Base-by-base conservation (phyloP, 495 filamentous ascomycete species). In the Thermothielavioides terrestris region DNA sequence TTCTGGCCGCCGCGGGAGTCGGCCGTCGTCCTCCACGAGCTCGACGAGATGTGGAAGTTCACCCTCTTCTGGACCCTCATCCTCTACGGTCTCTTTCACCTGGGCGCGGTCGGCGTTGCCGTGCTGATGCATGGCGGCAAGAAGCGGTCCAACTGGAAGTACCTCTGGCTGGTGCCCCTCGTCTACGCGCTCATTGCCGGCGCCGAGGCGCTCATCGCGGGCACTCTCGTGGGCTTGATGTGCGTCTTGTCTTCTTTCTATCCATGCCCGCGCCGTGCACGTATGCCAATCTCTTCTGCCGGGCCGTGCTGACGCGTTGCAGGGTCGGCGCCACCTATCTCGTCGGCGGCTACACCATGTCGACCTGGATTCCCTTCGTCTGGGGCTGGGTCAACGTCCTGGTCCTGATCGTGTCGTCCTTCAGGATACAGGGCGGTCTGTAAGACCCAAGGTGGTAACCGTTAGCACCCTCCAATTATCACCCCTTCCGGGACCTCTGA, bases 401-500 rank as follows among this genome's bases (percentile, higher is more conserved):
- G 46, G 79, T 95, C n/a, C 65, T 98, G 35, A 85, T 96, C 44
- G 65, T 97, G 35, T 92, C 90, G 4, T 95, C 90, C 12, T 98
- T 95, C 66, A 86, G 89, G 9, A 90, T 95, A 50, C 89, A 94
- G 58, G 91, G 91, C n/a, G 92, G 89, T 27, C 73, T 98, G n/a
- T 65, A 42, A 38, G 2, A 18, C 11, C 10, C 10, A 11, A 23
- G 20, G 4, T 21, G 20, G 22, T 27, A n/a, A n/a, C n/a, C n/a
- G n/a, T n/a, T n/a, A n/a, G n/a, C n/a, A n/a, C n/a, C n/a, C n/a
- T n/a, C n/a, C n/a, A n/a, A n/a, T n/a, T n/a, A n/a, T n/a, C n/a
- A n/a, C n/a, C n/a, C n/a, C n/a, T n/a, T n/a, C n/a, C n/a, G n/a
- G n/a, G n/a, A n/a, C n/a, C n/a, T n/a, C n/a, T n/a, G n/a, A n/a